Base-by-base conservation (phyloP, 2,329 filamentous ascomycete species). In the Microsporum canis region DNA sequence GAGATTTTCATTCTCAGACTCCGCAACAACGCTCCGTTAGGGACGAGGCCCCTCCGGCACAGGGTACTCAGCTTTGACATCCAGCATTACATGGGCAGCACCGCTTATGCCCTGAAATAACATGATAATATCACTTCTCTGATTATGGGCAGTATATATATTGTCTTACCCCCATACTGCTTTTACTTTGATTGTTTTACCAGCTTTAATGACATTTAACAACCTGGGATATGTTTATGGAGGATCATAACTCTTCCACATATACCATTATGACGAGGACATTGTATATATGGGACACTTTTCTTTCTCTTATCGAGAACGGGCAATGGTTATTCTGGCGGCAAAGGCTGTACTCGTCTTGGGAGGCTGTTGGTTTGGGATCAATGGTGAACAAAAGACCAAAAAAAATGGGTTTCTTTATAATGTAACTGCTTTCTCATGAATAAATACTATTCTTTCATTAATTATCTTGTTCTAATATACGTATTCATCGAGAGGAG, bases 211-310 rank as follows among this genome's bases (percentile, higher is more conserved):
- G 31, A 10, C 45, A 31, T 27, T 17, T 36, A 31, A 23, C 14
- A 55, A 14, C 29, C 14, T 8, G 31, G 29, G 29, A 55, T 36
- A 55, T 55, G 51, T 17, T 23, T n/a, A n/a, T 12, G 14, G 51
- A 29, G 31, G 29, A 55, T 6, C n/a, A 55, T 55, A 5, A 33
- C 12, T 34, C 27, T 36, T 55, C 36, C 14, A 55, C 31, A 14
- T 34, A 55, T 17, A 8, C 36, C 14, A 8, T 55, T 31, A 55
- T 10, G 31, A 36, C 7, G 51, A 34, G 51, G 31, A 55, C 7
- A 55, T 23, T 55, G 51, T 55, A 55, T 55, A 55, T 55, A 55
- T 55, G 51, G 51, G 33, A 53, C 33, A 3, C 23, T 55, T 36
- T 36, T 34, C 14, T n/a, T 43, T 43, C 39, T n/a, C 39, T 43